Evolutionary conservation across 2,329 filamentous ascomycete genomes (phyloP).

Genomic region (Aspergillus piperis): DNA sequence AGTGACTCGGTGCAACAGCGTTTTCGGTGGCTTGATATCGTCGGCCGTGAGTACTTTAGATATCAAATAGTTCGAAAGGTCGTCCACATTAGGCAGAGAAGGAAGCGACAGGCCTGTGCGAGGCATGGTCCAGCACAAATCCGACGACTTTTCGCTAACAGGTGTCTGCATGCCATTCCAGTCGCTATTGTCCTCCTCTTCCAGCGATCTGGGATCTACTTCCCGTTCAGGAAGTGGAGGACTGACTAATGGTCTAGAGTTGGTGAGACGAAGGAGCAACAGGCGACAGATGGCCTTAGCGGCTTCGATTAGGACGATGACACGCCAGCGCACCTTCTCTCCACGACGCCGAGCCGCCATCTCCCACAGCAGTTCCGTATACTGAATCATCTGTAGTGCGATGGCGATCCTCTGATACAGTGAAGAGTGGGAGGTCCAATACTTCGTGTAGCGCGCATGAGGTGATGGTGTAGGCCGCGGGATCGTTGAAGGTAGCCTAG

Average conservation of each 20-base stretch:
- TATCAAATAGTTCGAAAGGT: conserved; percentile 84
- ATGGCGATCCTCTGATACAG: conserved; percentile 81
- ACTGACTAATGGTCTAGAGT: conserved; percentile 76
- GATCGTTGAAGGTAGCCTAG: conserved; percentile 55
- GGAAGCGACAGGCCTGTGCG: conserved; percentile 85
- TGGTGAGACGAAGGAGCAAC: conserved; percentile 77
- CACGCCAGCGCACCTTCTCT: conserved; percentile 77
- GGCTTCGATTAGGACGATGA: conserved; percentile 80
- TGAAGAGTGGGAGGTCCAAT: conserved; percentile 62
- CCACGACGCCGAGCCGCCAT: conserved; percentile 90
- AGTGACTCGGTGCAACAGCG: conserved; percentile 72
- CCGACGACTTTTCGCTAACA: conserved; percentile 43
- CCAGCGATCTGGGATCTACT: conserved; percentile 64
- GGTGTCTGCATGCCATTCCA: conserved; percentile 52
- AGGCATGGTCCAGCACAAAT: conserved; percentile 82
- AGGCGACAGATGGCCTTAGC: conserved; percentile 84
- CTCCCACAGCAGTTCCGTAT: conserved; percentile 94
- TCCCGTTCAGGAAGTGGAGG: conserved; percentile 86
- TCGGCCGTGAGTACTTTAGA: conserved; percentile 91
- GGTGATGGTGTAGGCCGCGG: conserved; percentile 55
- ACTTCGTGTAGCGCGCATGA: conserved; percentile 65
- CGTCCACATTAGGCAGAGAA: conserved; percentile 73
- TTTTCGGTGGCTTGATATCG: conserved; percentile 89
- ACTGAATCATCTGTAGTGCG: conserved; percentile 84
- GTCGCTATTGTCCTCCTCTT: conserved; percentile 45